Evolutionary conservation across 805 yeast genomes (phyloP).

Genomic region (Starmerella bacillaris): DNA sequence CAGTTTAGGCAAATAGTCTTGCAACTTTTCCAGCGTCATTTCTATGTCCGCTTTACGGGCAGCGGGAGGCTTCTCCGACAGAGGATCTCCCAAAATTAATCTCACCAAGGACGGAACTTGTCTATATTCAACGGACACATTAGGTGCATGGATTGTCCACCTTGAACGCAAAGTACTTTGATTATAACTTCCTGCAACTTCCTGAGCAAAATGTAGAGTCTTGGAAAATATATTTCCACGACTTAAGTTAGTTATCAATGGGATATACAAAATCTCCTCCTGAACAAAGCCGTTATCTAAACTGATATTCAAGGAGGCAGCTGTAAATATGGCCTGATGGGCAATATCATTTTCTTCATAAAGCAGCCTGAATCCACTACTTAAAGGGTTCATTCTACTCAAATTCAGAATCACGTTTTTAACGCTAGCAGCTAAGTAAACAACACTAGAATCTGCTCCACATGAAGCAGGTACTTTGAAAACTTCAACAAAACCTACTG

Average conservation of each 20-base stretch:
- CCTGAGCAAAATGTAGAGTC: conserved; percentile 21
- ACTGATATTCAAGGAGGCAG: conserved; percentile 23
- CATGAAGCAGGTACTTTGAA: conserved; percentile 18
- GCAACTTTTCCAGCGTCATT: background rate
- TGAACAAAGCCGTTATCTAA: conserved; percentile 19
- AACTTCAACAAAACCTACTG: conserved; percentile 21
- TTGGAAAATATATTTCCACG: conserved; percentile 24
- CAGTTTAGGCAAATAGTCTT: conserved; percentile 10
- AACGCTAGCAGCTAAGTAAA: conserved; percentile 18
- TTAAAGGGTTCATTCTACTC: conserved; percentile 24
- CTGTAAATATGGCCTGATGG: conserved; percentile 25
- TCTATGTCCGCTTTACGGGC: background rate
- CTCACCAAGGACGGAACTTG: conserved; percentile 22
- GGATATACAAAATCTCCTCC: conserved; percentile 26
- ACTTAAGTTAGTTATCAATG: conserved; percentile 23
- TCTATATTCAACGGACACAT: conserved; percentile 23
- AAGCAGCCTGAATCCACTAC: conserved; percentile 26
- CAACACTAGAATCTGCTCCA: conserved; percentile 2
- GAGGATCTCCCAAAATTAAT: conserved; percentile 8
- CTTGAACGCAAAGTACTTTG: conserved; percentile 20
- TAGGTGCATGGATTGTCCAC: conserved; percentile 23
- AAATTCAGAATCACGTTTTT: conserved; percentile 24
- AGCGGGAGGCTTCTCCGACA: background rate
- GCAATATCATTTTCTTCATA: conserved; percentile 23
- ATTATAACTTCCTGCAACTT: conserved; percentile 15